Conservation (phyloP, 2,329 filamentous ascomycete genomes). For the Neophaeococcomyces mojaviensis region DNA sequence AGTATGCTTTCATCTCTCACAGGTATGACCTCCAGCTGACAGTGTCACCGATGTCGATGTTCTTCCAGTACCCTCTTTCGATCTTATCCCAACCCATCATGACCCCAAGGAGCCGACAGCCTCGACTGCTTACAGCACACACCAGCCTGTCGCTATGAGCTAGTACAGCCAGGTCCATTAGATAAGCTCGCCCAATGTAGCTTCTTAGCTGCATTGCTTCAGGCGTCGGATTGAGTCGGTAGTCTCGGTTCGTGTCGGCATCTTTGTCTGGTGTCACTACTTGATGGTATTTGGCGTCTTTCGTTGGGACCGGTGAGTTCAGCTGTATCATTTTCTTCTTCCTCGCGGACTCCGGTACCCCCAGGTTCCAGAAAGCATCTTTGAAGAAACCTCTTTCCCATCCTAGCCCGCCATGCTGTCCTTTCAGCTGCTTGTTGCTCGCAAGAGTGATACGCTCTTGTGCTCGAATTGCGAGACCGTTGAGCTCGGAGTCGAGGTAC, state of each 20-base stretch:
- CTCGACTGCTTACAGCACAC: constrained; percentile 60
- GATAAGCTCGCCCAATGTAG: constrained; percentile 70
- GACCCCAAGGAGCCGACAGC: constrained; percentile 67
- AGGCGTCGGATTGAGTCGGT: constrained; percentile 24
- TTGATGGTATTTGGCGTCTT: constrained; percentile 8
- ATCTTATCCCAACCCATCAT: constrained; percentile 81
- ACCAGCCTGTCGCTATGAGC: constrained; percentile 62
- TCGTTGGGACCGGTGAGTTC: constrained; percentile 16
- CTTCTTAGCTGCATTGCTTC: constrained; percentile 60
- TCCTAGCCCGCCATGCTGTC: constrained; percentile 55
- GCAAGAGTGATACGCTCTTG: constrained; percentile 73
- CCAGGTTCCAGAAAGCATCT: constrained; percentile 73
- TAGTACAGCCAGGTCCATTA: constrained; percentile 72
- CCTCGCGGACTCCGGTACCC: constrained; percentile 39
- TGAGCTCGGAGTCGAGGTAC: constrained; percentile 54
- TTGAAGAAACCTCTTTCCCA: constrained; percentile 87
- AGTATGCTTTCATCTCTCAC: background rate
- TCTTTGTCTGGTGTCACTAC: background rate
- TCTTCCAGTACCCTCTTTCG: constrained; percentile 58
- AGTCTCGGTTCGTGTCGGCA: constrained; percentile 9
- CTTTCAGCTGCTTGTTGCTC: constrained; percentile 56
- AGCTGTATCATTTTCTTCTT: constrained; percentile 8
- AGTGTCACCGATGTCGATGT: constrained; percentile 51
- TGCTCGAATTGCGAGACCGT: constrained; percentile 47
- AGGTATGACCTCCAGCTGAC: constrained; percentile 1